Evolutionary conservation across 2,329 filamentous ascomycete genomes (phyloP).

Genomic region (Aspergillus clavatus): DNA sequence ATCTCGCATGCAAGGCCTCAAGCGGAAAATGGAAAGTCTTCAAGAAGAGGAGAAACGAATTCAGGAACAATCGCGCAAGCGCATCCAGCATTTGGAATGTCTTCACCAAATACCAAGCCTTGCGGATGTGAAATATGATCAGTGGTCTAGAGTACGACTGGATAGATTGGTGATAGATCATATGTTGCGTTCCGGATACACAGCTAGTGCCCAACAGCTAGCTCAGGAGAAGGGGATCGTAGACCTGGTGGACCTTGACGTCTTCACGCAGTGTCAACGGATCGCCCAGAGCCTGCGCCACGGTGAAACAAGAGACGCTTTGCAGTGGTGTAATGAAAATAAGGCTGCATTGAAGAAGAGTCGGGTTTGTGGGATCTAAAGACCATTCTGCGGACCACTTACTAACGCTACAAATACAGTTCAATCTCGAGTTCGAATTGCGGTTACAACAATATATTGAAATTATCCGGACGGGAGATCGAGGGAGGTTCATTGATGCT

Average conservation of each 20-base stretch:
- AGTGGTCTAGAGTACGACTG: slow-evolving; percentile 76
- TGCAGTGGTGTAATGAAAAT: slow-evolving; percentile 90
- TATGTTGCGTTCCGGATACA: slow-evolving; percentile 76
- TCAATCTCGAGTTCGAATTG: slow-evolving; percentile 86
- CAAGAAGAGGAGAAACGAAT: slow-evolving; percentile 75
- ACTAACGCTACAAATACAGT: slow-evolving; percentile 52
- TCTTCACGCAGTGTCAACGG: slow-evolving; percentile 74
- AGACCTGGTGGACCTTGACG: slow-evolving; percentile 80
- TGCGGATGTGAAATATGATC: slow-evolving; percentile 88
- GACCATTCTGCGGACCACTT: too few relatives aligned
- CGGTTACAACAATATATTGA: slow-evolving; percentile 94
- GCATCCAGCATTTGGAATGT: slow-evolving; percentile 74
- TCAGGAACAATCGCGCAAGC: slow-evolving; percentile 68
- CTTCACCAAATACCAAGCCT: slow-evolving; percentile 74
- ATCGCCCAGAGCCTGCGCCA: slow-evolving; percentile 69
- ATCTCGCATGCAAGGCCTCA: slow-evolving; percentile 74
- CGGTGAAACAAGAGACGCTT: slow-evolving; percentile 69
- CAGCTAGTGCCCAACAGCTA: slow-evolving; percentile 68
- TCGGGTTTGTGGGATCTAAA: slow-evolving; percentile 54
- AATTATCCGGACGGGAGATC: slow-evolving; percentile 65
- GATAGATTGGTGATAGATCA: slow-evolving; percentile 90
- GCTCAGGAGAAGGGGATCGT: slow-evolving; percentile 71
- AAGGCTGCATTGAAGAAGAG: slow-evolving; percentile 87
- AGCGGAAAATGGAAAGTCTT: slow-evolving; percentile 74
- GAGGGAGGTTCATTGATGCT: slow-evolving; percentile 66